Conservation (phyloP, 2,329 filamentous ascomycete species). For the Aspergillus oerlinghausenensis region DNA sequence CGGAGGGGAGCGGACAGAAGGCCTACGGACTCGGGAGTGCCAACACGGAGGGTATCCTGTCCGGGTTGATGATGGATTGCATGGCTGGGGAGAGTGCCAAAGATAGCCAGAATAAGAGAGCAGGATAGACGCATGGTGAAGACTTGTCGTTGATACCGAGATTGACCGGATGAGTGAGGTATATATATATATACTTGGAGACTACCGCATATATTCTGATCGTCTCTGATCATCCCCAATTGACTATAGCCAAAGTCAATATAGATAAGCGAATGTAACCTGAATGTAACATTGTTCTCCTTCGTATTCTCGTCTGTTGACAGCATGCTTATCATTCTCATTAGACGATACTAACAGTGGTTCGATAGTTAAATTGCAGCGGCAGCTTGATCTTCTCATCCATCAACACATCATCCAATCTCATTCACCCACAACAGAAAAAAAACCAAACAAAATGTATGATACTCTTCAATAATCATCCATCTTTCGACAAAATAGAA, state of each 20-base stretch:
- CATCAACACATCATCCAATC: background rate
- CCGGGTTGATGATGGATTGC: background rate
- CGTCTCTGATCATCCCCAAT: background rate
- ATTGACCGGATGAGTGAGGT: no score
- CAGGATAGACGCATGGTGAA: background rate
- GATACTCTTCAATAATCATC: background rate
- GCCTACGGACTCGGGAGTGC: background rate
- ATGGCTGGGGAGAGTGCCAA: background rate
- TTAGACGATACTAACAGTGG: no score
- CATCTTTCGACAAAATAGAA: background rate
- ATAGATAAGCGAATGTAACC: no score
- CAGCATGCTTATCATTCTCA: no score
- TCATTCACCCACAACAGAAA: background rate
- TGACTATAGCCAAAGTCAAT: background rate
- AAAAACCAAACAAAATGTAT: background rate
- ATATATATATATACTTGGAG: background rate
- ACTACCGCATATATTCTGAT: no score
- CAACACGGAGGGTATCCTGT: background rate
- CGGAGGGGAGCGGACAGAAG: background rate
- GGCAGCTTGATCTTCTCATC: no score
- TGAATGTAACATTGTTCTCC: background rate
- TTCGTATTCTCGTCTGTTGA: background rate
- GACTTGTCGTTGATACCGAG: background rate
- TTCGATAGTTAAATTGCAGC: no score
- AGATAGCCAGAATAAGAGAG: background rate